Evolutionary conservation across 2,329 filamentous ascomycete genomes (phyloP), one percentile per base, ranked within the genome.

Genomic region (Akanthomyces muscarius): DNA sequence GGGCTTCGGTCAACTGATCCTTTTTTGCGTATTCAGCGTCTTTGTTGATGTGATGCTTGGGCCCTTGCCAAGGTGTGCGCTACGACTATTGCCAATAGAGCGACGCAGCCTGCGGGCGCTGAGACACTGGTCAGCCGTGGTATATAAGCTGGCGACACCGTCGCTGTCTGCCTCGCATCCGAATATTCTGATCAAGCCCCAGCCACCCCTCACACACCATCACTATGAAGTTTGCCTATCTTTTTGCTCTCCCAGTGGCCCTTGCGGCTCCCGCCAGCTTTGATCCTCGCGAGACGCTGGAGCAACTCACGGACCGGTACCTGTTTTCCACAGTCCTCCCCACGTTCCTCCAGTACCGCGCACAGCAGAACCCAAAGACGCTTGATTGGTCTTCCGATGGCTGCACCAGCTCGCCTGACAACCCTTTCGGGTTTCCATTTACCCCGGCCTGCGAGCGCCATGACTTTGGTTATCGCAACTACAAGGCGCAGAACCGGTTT

Each of bases 401-500:
- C 55, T 72, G 71, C 66, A 63, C 66, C 48, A 48, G 36, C n/a
- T 61, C 67, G 4, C 70, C 69, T 7, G 68, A 71, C 64, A 69
- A 69, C 45, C 71, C 69, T 0, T 55, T 61, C 3, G 67, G 68
- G 6, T 74, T 68, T 63, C 63, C 71, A 53, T 74, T 73, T 54
- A 44, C 61, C 30, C 65, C 66, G 11, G 69, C 67, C 8, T 77
- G 75, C 70, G 67, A 75, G 57, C 75, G 78, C 30, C 78, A 80
- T 64, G 78, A 80, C 65, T 80, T 80, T 61, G 77, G 77, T 14
- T 77, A 76, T 67, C 69, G 73, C 45, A 80, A 80, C 68, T 78
- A 72, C 52, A 53, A 55, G 33, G 25, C 28, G 18, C 63, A 64
- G 44, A 8, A 21, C 5, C 75, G 81, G n/a, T 82, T 82, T 68